Evolutionary conservation across 345 rosid species (phyloP), one percentile per base, ranked within the genome.

Genomic region (Eucalyptus erythrocorys): DNA sequence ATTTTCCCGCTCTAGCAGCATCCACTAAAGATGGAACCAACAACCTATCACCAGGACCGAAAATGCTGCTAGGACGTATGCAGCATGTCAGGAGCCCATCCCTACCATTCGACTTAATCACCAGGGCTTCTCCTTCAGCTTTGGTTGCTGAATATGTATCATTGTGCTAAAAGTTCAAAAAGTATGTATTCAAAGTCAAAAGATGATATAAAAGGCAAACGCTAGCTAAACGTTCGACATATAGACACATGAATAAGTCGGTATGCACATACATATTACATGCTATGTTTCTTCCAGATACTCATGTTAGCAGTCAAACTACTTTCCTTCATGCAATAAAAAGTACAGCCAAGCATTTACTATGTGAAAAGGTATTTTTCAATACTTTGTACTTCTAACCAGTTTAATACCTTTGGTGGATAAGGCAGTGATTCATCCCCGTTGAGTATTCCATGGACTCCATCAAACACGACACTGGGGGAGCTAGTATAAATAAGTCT

Each of bases 401-500:
- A 40, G 87, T 26, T 55, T 14, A 30, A 71, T 90, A 97, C 99
- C 96, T 95, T 92, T 61, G 91, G 68, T 45, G 98, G 93, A 87
- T 95, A 97, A 0, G 97, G 95, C 94, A 95, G 88, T 19, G 97
- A 86, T 91, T 98, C 99, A 64, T 95, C 92, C 32, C 95, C 97
- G 22, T 95, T 93, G 81, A 91, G n/a, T 64, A 94, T 93, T 87
- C 93, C 95, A 87, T 92, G 93, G 61, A 95, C 89, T 51, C 99
- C 99, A 90, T 97, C 98, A 91, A 95, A 96, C 42, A 98, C 97
- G 10, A 98, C 99, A 85, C 99, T 98, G 13, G 99, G 95, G 48
- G 99, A 98, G 89, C 99, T 98, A 16, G 99, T 98, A 91, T 95
- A 98, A 88, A 98, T 95, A 16, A 98, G 95, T 89, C 97, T 95